These are phyloP conservation scores for Iodosphaeria phyllophila DNA, from an alignment of 2,329 filamentous ascomycete species.

Conservation along the genomic window DNA sequence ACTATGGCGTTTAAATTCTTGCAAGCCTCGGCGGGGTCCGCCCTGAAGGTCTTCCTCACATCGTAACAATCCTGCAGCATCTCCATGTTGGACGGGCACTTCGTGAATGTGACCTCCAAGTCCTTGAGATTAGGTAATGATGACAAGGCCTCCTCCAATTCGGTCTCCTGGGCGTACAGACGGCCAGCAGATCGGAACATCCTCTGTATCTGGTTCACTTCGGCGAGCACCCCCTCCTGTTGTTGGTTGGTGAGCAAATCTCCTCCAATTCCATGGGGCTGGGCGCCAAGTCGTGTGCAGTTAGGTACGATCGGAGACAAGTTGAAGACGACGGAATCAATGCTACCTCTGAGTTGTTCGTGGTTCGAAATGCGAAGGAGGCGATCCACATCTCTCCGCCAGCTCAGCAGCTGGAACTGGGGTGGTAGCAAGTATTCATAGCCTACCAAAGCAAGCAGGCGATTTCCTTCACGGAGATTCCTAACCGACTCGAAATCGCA, in stretches of 20 bases:
- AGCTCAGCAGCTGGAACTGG: constrained; percentile 22
- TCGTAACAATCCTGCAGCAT: constrained; percentile 18
- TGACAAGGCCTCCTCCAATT: constrained; percentile 19
- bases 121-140: constrained; percentile 19
- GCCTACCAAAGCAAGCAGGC: constrained; percentile 20
- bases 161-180: constrained; percentile 17
- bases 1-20: constrained; percentile 21
- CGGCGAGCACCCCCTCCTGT: constrained; percentile 17
- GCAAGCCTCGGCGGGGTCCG: constrained; percentile 18
- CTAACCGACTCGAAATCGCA: constrained; percentile 20
- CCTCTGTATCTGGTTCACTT: constrained; percentile 18
- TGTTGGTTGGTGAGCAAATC: constrained; percentile 15
- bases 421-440: constrained; percentile 22
- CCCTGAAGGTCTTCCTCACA: constrained; percentile 19
- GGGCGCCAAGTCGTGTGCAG: constrained; percentile 15
- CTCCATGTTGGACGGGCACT: constrained; percentile 19
- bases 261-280: constrained; percentile 17
- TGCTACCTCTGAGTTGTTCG: constrained; percentile 19
- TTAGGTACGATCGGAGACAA: constrained; percentile 23
- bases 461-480: constrained; percentile 20
- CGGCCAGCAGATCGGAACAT: too few species aligned
- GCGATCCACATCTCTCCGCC: constrained; percentile 24
- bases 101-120: constrained; percentile 21
- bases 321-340: constrained; percentile 25
- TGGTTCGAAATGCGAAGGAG: constrained; percentile 24